Evolutionary conservation across 257 asterid species (phyloP).

Genomic region (Ocimum tenuiflorum): DNA sequence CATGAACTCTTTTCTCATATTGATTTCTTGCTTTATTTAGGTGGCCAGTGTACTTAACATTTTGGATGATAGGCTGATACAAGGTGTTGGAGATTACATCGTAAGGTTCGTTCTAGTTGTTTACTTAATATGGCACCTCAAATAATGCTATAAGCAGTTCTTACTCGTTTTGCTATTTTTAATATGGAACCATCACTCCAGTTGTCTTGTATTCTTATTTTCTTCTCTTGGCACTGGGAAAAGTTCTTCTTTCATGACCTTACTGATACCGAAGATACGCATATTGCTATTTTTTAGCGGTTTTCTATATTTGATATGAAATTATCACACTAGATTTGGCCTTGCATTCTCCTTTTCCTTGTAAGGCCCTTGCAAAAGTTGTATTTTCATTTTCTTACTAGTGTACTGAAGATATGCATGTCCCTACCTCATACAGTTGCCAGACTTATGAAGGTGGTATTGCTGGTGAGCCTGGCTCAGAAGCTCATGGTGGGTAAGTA

Average conservation of each 20-base stretch:
- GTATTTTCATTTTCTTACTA: background rate
- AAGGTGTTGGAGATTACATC: slow-evolving; percentile 72
- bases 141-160: background rate
- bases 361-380: slow-evolving; percentile 5
- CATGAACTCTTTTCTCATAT: slow-evolving; percentile 19
- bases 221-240: slow-evolving; percentile 6
- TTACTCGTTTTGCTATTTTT: background rate
- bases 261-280: background rate
- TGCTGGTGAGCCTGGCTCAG: slow-evolving; percentile 89
- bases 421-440: slow-evolving; percentile 49
- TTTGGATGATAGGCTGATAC: slow-evolving; percentile 67
- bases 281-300: slow-evolving; percentile 32
- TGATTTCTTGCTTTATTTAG: slow-evolving; percentile 35
- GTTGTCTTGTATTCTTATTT: background rate
- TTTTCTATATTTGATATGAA: slow-evolving; percentile 12
- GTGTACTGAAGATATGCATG: background rate
- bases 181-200: background rate
- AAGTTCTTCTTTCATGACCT: background rate
- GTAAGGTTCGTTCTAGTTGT: slow-evolving; percentile 44
- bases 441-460: slow-evolving; percentile 99
- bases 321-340: background rate
- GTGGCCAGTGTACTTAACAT: slow-evolving; percentile 84
- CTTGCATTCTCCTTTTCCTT: background rate
- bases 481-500: slow-evolving; percentile 99
- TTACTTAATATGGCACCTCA: background rate